Evolutionary conservation across 2,329 filamentous ascomycete species (phyloP), one percentile per base, ranked within the genome.

Genomic region (Parastagonospora avenae): DNA sequence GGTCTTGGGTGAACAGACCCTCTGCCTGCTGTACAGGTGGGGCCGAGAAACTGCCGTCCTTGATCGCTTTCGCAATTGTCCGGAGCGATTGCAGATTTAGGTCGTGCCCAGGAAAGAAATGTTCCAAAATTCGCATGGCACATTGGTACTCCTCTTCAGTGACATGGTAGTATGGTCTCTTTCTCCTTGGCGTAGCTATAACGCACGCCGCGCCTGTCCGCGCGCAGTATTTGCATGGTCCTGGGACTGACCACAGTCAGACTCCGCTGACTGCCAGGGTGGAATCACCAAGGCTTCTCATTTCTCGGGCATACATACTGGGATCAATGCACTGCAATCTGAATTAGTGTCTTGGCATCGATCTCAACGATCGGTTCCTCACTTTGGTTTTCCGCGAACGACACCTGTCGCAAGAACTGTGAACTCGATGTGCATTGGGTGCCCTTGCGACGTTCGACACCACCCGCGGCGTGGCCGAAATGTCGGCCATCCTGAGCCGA

Each of bases 101-200:
- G 40, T 74, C 68, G 41, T 63, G 64, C 10, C 70, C 70, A 10
- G 69, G 71, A 38, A 73, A 73, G 53, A 73, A 70, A 45, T 71
- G 62, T 42, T 72, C 68, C 7, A 74, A 57, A 40, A 74, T 74
- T 27, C 67, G 64, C 63, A 72, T 69, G 2, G 70, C 67, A 38
- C 71, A 70, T 45, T 72, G 69, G 33, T 74, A 74, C 48, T 74
- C 71, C 42, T 74, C 71, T 48, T 74, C 71, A 19, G 71, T 73
- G 19, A 74, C 71, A 65, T 74, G 71, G 50, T 74, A 74, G 52
- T 72, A 74, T 6, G 71, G 71, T 8, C 71, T 60, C 46, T 73
- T 74, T 30, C 68, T 55, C 37, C 71, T 63, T 38, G 70, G 70
- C 19, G 69, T 72, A 38, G 68, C 70, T 12, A 70, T 73, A 40